Evolutionary conservation across 2,329 filamentous ascomycete species (phyloP), one percentile per base, ranked within the genome.

Genomic region (Alternaria arborescens): DNA sequence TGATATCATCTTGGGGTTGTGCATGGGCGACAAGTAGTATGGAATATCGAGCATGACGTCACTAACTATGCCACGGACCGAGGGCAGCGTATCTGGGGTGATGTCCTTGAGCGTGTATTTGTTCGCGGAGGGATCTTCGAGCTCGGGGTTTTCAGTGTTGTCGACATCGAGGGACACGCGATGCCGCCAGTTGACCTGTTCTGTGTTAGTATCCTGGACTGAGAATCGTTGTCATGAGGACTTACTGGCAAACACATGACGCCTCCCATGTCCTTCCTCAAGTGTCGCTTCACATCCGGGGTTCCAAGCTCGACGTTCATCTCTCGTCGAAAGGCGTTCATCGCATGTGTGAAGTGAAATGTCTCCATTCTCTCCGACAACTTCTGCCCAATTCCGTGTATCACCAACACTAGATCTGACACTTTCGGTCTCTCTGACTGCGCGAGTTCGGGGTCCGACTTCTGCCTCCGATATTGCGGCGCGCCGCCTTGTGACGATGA

Each of bases 31-130:
- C 80, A 99, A 89, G 80, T 98, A 99, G 76, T 97, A 98, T 0
- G 95, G 95, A 51, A 99, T 94, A 76, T 99, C 95, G 51, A 98
- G 90, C 93, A 99, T 97, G 70, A 99, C 93, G 77, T 99, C 95
- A 42, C 92, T 96, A 62, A 99, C 96, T 75, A 99, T 88, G 73
- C 91, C 92, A 46, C 95, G 89, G 8, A 99, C 91, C 1, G 92
- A 93, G 0, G 94, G 94, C 30, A 99, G 92, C 0, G 92, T 95
- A 42, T 89, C 87, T 1, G 93, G 94, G 5, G 97, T 97, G 67
- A 99, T 97, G 69, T 98, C 94, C 69, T 94, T 91, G 14, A 99
- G 83, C 0, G 84, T 83, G 73, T 88, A 92, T 36, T 86, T 81
- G 40, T 89, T 89, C 32, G 87, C 83, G 4, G 85, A 81, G 3